phyloP scores from a whole-genome alignment of 495 filamentous ascomycete genomes.

The Trichoderma asperelloides region DNA sequence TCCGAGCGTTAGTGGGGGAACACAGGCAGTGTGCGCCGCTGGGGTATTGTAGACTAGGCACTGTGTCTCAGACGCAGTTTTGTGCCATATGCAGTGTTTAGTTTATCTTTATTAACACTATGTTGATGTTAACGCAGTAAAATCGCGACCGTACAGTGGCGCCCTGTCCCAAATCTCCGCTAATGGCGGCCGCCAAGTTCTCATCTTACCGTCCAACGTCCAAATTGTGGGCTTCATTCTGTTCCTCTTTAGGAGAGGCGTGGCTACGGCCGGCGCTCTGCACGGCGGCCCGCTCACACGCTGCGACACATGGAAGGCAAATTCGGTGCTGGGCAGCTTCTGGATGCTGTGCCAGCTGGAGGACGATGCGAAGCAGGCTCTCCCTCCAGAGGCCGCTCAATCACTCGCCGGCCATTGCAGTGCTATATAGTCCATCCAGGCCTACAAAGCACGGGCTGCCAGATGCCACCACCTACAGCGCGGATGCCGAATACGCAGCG shows the following conservation, averaged over 20 bases:
- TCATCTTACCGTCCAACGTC: slow-evolving; percentile 5
- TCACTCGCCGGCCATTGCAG: too few species aligned
- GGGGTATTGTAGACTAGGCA: background rate
- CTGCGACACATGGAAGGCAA: background rate
- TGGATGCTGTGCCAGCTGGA: too few species aligned
- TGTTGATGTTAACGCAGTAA: background rate
- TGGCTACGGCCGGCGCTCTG: slow-evolving; percentile 5
- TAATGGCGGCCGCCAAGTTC: slow-evolving; percentile 8
- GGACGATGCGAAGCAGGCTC: too few species aligned
- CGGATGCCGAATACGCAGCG: background rate
- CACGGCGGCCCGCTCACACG: slow-evolving; percentile 8
- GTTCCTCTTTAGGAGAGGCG: slow-evolving; percentile 4
- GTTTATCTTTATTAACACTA: background rate
- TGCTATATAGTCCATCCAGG: background rate
- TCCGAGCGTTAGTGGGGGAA: background rate
- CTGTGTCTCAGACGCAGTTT: background rate
- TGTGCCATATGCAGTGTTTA: background rate
- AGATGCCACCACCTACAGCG: background rate
- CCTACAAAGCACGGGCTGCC: background rate
- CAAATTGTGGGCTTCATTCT: background rate
- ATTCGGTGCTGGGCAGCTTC: too few species aligned
- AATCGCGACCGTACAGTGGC: slow-evolving; percentile 1
- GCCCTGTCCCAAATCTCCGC: slow-evolving; percentile 8
- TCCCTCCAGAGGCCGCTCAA: too few species aligned
- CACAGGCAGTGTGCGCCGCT: background rate